Evolutionary conservation across 306 rosid species (phyloP), one percentile per base, ranked within the genome.

Genomic region (Fragaria vesca): DNA sequence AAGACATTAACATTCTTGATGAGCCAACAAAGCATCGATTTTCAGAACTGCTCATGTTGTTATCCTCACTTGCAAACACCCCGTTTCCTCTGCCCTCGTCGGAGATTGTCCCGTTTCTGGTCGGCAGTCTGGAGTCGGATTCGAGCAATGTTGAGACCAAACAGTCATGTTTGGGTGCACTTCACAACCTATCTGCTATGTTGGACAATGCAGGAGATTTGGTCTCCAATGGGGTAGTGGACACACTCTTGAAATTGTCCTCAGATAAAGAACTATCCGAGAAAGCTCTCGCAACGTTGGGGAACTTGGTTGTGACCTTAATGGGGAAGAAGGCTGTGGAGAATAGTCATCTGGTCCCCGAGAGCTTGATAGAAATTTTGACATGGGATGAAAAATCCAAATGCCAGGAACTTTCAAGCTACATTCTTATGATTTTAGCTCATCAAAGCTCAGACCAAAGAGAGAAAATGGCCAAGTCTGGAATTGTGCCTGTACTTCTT

Each of bases 271-370:
- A 77, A 21, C 67, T 77, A 66, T 88, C 96, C n/a, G 94, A 93
- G 79, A 88, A 89, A 72, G 89, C 98, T 60, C 97, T 96, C 10
- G 91, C 90, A 16, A 83, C 93, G 8, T 60, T 96, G 50, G 98
- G 98, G 54, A 90, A 91, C 84, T 79, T 96, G 81, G 93, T 93
- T 73, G 97, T 88, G 78, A 90, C 93, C 55, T 68, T 81, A 78
- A 88, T 80, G 91, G 99, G 98, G 3, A 96, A 93, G 51, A 93
- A 86, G 76, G 98, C 86, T 20, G 85, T 96, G 83, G 99, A 93
- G 73, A 84, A 77, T 57, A 87, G 82, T 60, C 72, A 81, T 30
- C 66, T 75, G 88, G 89, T 91, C 81, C 97, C 97, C 8, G 78
- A 81, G 83, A 76, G 80, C 43, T 84, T 90, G 71, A 90, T 96